These are phyloP conservation scores for Echeveria elegans DNA, from an alignment of 164 flowering plant species.

Conservation along the genomic window DNA sequence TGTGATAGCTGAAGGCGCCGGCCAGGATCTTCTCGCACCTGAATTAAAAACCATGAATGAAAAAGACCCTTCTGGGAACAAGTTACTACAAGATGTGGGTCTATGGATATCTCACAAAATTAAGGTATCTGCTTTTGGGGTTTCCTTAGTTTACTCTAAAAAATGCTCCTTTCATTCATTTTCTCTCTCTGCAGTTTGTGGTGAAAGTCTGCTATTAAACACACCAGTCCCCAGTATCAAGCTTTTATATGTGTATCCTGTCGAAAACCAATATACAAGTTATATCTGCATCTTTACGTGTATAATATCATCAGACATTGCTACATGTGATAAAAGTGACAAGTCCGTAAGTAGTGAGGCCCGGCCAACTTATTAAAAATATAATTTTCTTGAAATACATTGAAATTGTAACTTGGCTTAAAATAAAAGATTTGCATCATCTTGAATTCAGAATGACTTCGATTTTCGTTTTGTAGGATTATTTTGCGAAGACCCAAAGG, in stretches of 20 bases:
- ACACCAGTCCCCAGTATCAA: too few relatives aligned
- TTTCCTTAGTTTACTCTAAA: not conserved
- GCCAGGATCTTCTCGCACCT: conserved; percentile 52
- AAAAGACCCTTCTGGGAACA: conserved; percentile 60
- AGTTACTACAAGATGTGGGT: conserved; percentile 51
- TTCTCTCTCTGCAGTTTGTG: too few relatives aligned
- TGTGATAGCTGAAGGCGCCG: conserved; percentile 74
- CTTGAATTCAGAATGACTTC: not conserved
- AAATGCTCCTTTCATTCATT: not conserved
- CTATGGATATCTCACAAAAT: conserved; percentile 47
- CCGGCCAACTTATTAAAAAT: not conserved
- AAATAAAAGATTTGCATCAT: not conserved
- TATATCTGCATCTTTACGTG: not conserved
- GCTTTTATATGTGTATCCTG: not conserved
- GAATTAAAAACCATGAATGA: conserved; percentile 19
- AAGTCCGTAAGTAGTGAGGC: not conserved
- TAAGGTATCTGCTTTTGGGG: conserved; percentile 25
- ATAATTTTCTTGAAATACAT: not conserved
- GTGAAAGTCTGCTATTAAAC: too few relatives aligned
- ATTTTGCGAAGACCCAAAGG: conserved; percentile 27
- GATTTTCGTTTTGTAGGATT: conserved; percentile 23
- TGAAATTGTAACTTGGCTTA: not conserved
- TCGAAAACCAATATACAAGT: not conserved
- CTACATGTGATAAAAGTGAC: not conserved
- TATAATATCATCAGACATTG: too few relatives aligned